Conservation (phyloP, 768 basidiomycete genomes). For the Steccherinum ochraceum region DNA sequence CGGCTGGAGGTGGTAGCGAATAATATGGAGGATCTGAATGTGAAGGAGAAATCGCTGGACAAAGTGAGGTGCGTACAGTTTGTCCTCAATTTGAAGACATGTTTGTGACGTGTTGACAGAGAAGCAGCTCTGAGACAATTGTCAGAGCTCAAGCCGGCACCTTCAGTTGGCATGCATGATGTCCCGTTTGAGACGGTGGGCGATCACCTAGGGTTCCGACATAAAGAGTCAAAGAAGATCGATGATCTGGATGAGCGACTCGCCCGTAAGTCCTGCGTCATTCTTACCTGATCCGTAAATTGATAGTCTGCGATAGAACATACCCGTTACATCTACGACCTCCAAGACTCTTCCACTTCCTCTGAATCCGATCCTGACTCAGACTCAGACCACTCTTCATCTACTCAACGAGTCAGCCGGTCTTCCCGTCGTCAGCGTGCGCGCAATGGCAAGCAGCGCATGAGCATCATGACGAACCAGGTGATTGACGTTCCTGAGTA, state of each 20-base stretch:
- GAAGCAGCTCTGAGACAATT: slow-evolving; percentile 47
- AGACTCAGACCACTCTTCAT: slow-evolving; percentile 37
- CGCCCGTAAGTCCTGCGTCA: slow-evolving; percentile 75
- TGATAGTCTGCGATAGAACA: slow-evolving; percentile 40
- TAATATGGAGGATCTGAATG: slow-evolving; percentile 93
- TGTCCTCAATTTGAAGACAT: no score
- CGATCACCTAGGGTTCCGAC: slow-evolving; percentile 54
- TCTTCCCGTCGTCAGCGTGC: slow-evolving; percentile 23
- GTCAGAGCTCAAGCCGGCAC: slow-evolving; percentile 60
- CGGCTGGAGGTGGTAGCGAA: slow-evolving; percentile 85
- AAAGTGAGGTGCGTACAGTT: slow-evolving; percentile 58
- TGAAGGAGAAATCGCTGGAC: slow-evolving; percentile 74
- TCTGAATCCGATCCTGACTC: slow-evolving; percentile 23
- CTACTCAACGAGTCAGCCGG: slow-evolving; percentile 20
- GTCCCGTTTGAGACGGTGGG: slow-evolving; percentile 69
- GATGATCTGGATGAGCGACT: slow-evolving; percentile 65
- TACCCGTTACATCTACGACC: slow-evolving; percentile 47
- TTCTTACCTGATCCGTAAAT: not conserved
- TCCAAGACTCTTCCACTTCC: slow-evolving; percentile 21
- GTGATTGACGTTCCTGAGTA: slow-evolving; percentile 39
- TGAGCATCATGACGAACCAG: slow-evolving; percentile 65
- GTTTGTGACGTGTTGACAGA: no score
- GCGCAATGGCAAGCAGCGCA: slow-evolving; percentile 39
- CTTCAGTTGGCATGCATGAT: slow-evolving; percentile 82
- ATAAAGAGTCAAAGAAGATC: slow-evolving; percentile 33